Conservation (phyloP, 495 filamentous ascomycete species). For the Delitschia confertaspora region DNA sequence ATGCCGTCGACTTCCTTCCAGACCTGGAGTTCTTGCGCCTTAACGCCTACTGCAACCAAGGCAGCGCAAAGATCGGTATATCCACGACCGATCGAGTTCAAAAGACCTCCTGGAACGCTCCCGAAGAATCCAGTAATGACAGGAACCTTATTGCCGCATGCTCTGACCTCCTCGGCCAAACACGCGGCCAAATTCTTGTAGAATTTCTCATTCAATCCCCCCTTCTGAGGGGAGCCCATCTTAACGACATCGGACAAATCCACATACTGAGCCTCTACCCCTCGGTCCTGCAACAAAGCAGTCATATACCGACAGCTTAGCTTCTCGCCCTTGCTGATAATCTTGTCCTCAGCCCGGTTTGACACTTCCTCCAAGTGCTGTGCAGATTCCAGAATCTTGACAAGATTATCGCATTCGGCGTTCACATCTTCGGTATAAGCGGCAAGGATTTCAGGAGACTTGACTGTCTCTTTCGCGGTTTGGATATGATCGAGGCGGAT, state of each 20-base stretch:
- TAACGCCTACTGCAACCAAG: constrained; percentile 41
- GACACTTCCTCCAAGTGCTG: constrained; percentile 58
- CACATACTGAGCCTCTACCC: constrained; percentile 75
- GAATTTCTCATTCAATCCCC: constrained; percentile 67
- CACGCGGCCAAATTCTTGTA: constrained; percentile 60
- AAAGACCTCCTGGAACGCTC: constrained; percentile 41
- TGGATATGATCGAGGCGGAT: constrained; percentile 65
- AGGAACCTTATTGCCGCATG: constrained; percentile 50
- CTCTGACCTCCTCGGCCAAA: constrained; percentile 57
- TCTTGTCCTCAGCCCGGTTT: constrained; percentile 72
- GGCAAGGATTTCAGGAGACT: constrained; percentile 49
- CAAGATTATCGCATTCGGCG: constrained; percentile 58
- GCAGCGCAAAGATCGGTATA: constrained; percentile 49
- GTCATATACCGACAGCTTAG: constrained; percentile 83
- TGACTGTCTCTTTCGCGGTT: constrained; percentile 55
- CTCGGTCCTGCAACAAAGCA: constrained; percentile 63
- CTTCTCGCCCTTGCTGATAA: constrained; percentile 90
- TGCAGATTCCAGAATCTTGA: constrained; percentile 51
- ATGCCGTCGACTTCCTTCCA: constrained; percentile 53
- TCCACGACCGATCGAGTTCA: constrained; percentile 41
- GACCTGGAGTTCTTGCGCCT: constrained; percentile 44
- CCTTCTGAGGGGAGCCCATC: constrained; percentile 46
- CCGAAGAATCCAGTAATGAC: constrained; percentile 43
- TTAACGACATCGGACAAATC: constrained; percentile 71
- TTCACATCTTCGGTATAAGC: constrained; percentile 53